Base-by-base conservation (phyloP, 495 filamentous ascomycete species). In the Lasiosphaeriaceae sp. region DNA sequence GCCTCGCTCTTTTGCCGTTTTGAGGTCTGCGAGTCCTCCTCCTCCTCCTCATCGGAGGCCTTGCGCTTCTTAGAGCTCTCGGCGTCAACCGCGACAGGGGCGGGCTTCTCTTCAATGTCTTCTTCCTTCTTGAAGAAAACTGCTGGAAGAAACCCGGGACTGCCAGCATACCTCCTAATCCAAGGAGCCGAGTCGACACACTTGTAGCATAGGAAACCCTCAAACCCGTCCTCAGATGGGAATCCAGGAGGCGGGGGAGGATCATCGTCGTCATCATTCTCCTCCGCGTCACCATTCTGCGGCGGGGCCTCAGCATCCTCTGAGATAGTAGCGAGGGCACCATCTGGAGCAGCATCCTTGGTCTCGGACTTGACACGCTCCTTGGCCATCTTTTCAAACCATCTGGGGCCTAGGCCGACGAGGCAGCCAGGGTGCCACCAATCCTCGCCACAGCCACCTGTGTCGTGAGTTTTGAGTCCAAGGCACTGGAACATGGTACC, bases 401-500 rank as follows among this genome's bases (percentile, higher is more conserved):
- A 83, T n/a, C 74, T 71, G 2, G 80, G 76, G 2, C 86, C 81
- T 12, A 93, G 68, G 9, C 95, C 94, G 50, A 96, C 84, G 12
- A 99, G 71, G 67, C 95, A 99, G 55, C 92, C 90, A 14, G 94
- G 92, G 76, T 99, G 95, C 80, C 91, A 99, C 95, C 95, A 99
- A 70, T 99, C 95, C 75, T 99, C 95, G 3, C 94, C 92, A 73
- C 95, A 99, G 4, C 91, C 92, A 9, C 90, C 90, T 3, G 86
- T 85, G 61, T 87, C 87, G 34, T 82, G 82, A 0, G 84, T 86
- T 0, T 90, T 92, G 3, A 99, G 79, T 0, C 92, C 91, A 2
- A 97, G 69, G 69, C 95, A 99, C 73, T 99, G 95, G 67, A 93
- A 97, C 95, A 99, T 99, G n/a, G 91, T 97, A 2, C 94, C 94